Base-by-base conservation (phyloP, 345 rosid genomes). In the Nephelium lappaceum region DNA sequence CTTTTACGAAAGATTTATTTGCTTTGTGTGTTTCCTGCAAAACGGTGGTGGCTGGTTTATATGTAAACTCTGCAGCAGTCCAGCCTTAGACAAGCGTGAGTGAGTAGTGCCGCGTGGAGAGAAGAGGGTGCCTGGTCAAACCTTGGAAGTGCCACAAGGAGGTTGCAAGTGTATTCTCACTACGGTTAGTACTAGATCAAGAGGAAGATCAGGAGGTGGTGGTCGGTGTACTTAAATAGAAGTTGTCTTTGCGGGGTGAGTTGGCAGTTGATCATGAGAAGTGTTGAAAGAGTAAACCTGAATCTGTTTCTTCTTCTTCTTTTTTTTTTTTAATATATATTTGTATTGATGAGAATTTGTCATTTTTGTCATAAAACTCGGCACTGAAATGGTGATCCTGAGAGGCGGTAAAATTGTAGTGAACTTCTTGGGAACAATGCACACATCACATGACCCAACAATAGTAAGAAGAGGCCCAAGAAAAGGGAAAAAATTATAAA, bases 91-190 rank as follows among this genome's bases (percentile, higher is more conserved):
- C 23, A 64, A 27, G 16, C 4, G 65, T 51, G 57, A 67, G 42
- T 42, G 57, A 60, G 25, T 6, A 55, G 41, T 67, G 66, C 72
- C 72, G 67, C 55, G 25, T 55, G 72, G 67, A n/a, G 1, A 53
- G 41, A 55, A 15, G 24, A 67, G 39, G 71, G 18, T 53, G 36
- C 49, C 55, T 23, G 18, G 79, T 76, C 66, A 39, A 23, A 67
- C 11, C 27, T 53, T 38, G 64, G 39, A 76, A 66, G 14, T 76
- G 79, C 73, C 73, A 67, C 51, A 6, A 53, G 73, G 73, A 53
- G 57, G 73, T 10, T 47, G 65, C 45, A 55, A 38, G 15, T 41
- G 64, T 60, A 60, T 60, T 60, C 69, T 76, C 57, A 65, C 14
- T 38, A 23, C 27, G 18, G 66, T 23, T 47, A 18, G 42, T 53